phyloP scores from a whole-genome alignment of 2,329 filamentous ascomycete species.

The Alternaria ventricosa region DNA sequence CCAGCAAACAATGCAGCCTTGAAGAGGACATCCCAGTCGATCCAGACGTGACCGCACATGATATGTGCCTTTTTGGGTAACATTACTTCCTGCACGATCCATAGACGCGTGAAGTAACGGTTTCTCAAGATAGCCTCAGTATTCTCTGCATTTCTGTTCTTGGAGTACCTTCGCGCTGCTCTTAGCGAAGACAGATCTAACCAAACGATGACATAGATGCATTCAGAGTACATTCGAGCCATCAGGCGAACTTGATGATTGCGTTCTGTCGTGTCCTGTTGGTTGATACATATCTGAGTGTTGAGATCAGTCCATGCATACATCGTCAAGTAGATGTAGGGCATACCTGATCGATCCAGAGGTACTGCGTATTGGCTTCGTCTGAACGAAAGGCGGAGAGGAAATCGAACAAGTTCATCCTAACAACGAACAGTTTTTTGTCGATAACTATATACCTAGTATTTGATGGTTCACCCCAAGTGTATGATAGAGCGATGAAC shows the following conservation, averaged over 20 bases:
- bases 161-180: not conserved
- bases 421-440: not conserved
- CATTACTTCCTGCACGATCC: conserved; percentile 12
- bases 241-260: conserved; percentile 13
- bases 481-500: conserved; percentile 6
- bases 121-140: not conserved
- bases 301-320: not conserved
- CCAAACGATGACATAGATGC: conserved; percentile 4
- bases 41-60: not conserved
- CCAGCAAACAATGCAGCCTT: not conserved
- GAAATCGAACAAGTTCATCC: not conserved
- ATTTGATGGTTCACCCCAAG: not conserved
- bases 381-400: conserved; percentile 2
- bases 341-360: conserved; percentile 9
- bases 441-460: not conserved
- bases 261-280: not conserved
- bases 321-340: not conserved
- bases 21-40: not conserved
- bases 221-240: conserved; percentile 1
- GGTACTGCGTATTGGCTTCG: not conserved
- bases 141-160: not conserved
- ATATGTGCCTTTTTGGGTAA: not conserved
- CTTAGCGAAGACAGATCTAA: not conserved
- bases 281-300: conserved; percentile 10
- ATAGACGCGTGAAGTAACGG: conserved; percentile 9